Conservation (phyloP, 2,329 filamentous ascomycete genomes). For the Calonectria ilicicola region DNA sequence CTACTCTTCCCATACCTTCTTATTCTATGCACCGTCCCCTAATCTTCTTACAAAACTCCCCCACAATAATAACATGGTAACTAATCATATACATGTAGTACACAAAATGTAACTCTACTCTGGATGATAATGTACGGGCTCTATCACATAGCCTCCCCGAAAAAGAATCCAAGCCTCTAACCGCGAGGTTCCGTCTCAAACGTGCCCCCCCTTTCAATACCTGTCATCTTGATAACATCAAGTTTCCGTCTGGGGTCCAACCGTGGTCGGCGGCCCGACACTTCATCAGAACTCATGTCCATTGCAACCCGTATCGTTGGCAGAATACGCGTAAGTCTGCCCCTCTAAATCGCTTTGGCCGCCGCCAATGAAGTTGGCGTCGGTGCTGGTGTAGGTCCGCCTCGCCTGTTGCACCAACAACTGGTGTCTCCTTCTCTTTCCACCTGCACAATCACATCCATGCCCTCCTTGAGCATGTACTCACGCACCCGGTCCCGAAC, state of each 20-base stretch:
- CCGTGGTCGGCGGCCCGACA: neutral
- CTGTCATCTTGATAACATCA: slow-evolving; percentile 5
- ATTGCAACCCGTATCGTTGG: slow-evolving; percentile 1
- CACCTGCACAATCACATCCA: slow-evolving; percentile 89
- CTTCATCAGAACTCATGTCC: slow-evolving; percentile 14
- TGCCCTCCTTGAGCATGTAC: slow-evolving; percentile 77
- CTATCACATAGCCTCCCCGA: slow-evolving; percentile 8
- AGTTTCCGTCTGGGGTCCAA: slow-evolving; percentile 21
- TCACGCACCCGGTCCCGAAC: slow-evolving; percentile 81
- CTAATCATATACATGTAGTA: slow-evolving; percentile 40
- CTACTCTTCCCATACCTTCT: slow-evolving; percentile 16
- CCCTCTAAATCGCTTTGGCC: slow-evolving; percentile 48
- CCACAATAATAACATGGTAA: slow-evolving; percentile 17
- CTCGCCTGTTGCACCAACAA: slow-evolving; percentile 67
- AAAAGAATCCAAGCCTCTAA: slow-evolving; percentile 20
- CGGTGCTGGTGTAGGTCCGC: slow-evolving; percentile 41
- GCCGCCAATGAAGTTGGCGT: slow-evolving; percentile 46
- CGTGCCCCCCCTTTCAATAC: neutral
- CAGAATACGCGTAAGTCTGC: slow-evolving; percentile 13
- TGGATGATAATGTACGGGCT: slow-evolving; percentile 13
- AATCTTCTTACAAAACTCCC: slow-evolving; percentile 23
- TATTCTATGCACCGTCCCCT: slow-evolving; percentile 28
- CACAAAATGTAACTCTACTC: slow-evolving; percentile 10
- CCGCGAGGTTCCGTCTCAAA: slow-evolving; percentile 17
- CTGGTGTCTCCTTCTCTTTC: slow-evolving; percentile 82